Evolutionary conservation across 345 rosid species (phyloP), one percentile per base, ranked within the genome.

Genomic region (Conringia planisiliqua): DNA sequence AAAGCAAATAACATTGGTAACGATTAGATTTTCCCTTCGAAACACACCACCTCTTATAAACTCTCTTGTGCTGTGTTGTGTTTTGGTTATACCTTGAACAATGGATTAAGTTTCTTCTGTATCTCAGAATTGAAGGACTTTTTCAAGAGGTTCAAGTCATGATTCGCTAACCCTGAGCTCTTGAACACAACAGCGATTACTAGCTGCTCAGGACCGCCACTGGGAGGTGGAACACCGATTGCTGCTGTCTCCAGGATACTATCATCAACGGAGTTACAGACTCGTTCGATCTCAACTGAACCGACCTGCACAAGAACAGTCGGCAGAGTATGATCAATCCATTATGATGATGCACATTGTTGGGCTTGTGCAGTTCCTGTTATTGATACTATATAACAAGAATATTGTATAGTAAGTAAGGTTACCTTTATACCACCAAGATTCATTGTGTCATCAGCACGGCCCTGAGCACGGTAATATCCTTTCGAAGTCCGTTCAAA

Each of bases 391-490:
- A 18, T 50, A 20, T 51, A 22, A 51, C 10, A 51, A 51, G 29
- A 24, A 32, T 12, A 51, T 11, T 51, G 33, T 24, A 24, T 1
- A 24, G 57, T 12, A 11, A 51, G 32, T 24, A 51, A 26, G 66
- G 65, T 35, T 83, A 95, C 99, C 97, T 92, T 95, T 71, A 95
- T 90, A 32, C 99, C 97, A 39, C 99, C 99, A 27, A 95, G 87
- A 80, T 95, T 95, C 99, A 95, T 92, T 14, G 97, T 89, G 78
- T 95, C 99, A 85, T 95, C 97, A 47, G 99, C 86, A 51, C 97
- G 93, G 5, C 99, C 99, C 30, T 92, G 99, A 33, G 99, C 99
- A 63, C 79, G 97, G 82, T 90, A 95, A 65, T 89, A 89, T 71
- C 97, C 97, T 79, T 80, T 82, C 75, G 91, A 70, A 69, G 96